A percentile compares a stretch with the other conserved stretches of the same genome.
Evolutionary conservation across 1,284 basidiomycete genomes (phyloP).

Genomic region (Pterulicium gracile): DNA sequence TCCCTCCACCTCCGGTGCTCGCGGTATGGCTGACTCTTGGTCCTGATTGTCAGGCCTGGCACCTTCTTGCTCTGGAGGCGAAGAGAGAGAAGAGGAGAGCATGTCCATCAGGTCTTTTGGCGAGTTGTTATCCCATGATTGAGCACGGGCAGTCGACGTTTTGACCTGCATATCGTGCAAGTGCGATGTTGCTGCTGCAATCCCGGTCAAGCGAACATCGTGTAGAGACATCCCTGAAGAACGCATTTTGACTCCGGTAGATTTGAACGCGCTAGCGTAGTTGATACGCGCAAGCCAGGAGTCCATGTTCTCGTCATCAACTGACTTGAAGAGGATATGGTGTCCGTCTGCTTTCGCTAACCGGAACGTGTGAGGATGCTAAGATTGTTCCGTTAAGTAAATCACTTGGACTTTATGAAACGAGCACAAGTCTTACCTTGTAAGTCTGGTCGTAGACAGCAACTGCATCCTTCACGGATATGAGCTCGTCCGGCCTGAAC

Average conservation of each 20-base stretch:
- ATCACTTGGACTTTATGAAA: slow-evolving; percentile 2
- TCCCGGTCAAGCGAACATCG: slow-evolving; percentile 68
- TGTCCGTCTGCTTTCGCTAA: slow-evolving; percentile 69
- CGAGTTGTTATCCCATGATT: slow-evolving; percentile 35
- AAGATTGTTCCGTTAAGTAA: slow-evolving; percentile 10
- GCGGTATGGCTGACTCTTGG: slow-evolving; percentile 28
- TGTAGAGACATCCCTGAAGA: slow-evolving; percentile 56
- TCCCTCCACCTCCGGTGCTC: slow-evolving; percentile 40
- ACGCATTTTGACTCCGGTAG: slow-evolving; percentile 78
- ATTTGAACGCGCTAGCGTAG: slow-evolving; percentile 89
- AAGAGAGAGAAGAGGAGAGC: slow-evolving; percentile 17
- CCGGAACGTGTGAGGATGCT: slow-evolving; percentile 72
- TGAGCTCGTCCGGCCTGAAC: slow-evolving; percentile 81
- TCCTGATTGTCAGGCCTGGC: slow-evolving; percentile 19
- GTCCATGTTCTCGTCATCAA: slow-evolving; percentile 70
- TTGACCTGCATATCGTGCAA: slow-evolving; percentile 46
- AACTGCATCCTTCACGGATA: slow-evolving; percentile 70
- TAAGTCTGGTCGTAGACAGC: slow-evolving; percentile 77
- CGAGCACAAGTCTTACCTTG: slow-evolving; percentile 38
- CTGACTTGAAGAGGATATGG: slow-evolving; percentile 75
- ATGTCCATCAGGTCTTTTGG: slow-evolving; percentile 28
- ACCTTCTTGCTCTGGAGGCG: slow-evolving; percentile 15
- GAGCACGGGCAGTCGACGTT: slow-evolving; percentile 24
- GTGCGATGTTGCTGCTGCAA: slow-evolving; percentile 77
- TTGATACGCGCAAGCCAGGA: slow-evolving; percentile 92